Conservation (phyloP, 768 basidiomycete species). For the Panaeolus cyanescens region DNA sequence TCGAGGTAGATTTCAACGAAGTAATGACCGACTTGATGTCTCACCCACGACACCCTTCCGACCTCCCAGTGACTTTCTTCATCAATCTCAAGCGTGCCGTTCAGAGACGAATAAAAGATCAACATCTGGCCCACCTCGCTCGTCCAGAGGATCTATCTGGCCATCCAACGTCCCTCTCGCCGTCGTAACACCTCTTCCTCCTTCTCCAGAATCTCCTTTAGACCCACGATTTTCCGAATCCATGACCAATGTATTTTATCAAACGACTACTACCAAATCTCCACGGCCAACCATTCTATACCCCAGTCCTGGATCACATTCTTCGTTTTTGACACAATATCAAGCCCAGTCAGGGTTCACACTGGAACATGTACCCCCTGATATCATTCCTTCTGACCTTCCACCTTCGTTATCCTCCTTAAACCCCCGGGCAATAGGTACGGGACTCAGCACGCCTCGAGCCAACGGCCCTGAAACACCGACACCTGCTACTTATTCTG, state of each 20-base stretch:
- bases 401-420: conserved; percentile 40
- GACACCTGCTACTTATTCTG: conserved; percentile 35
- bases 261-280: conserved; percentile 54
- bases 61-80: conserved; percentile 21
- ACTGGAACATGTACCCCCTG: conserved; percentile 32
- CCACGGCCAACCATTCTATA: conserved; percentile 49
- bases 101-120: conserved; percentile 44
- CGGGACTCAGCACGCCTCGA: conserved; percentile 15
- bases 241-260: conserved; percentile 64
- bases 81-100: conserved; percentile 28
- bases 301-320: conserved; percentile 42
- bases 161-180: conserved; percentile 39
- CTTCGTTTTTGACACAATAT: conserved; percentile 43
- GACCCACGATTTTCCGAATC: conserved; percentile 40
- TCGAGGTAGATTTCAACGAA: conserved; percentile 31
- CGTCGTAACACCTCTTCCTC: conserved; percentile 44
- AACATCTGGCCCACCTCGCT: conserved; percentile 44
- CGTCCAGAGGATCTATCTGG: conserved; percentile 39
- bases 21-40: conserved; percentile 21
- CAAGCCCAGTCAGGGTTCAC: conserved; percentile 32
- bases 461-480: conserved; percentile 43
- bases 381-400: conserved; percentile 44
- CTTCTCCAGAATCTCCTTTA: conserved; percentile 48
- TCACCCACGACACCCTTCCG: conserved; percentile 22
- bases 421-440: conserved; percentile 30